Evolutionary conservation across 805 yeast genomes (phyloP).

Genomic region (Candida ovalis): DNA sequence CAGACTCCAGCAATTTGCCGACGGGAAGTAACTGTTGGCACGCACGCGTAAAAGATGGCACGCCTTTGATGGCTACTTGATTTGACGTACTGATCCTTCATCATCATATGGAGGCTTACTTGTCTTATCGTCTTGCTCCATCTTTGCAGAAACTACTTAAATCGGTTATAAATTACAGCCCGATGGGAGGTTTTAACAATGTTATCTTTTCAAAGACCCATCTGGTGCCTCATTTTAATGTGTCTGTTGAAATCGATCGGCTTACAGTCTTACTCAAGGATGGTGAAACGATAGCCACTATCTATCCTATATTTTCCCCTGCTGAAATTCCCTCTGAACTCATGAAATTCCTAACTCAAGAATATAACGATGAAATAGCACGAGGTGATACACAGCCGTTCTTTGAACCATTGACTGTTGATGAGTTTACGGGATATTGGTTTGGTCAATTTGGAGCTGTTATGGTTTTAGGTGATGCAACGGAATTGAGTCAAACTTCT

Average conservation of each 20-base stretch:
- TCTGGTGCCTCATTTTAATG: slow-evolving; percentile 28
- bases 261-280: slow-evolving; percentile 79
- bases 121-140: no score
- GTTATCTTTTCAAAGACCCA: slow-evolving; percentile 28
- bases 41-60: slow-evolving; percentile 1
- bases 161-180: neutral
- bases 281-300: slow-evolving; percentile 89
- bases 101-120: no score
- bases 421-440: slow-evolving; percentile 83
- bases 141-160: neutral
- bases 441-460: slow-evolving; percentile 79
- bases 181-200: slow-evolving; percentile 32
- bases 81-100: no score
- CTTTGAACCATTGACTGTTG: slow-evolving; percentile 71
- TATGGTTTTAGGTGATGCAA: slow-evolving; percentile 72
- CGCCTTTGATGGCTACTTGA: neutral
- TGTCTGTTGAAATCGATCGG: slow-evolving; percentile 43
- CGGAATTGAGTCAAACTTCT: slow-evolving; percentile 38
- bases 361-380: slow-evolving; percentile 87
- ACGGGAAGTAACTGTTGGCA: neutral
- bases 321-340: slow-evolving; percentile 74
- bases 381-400: slow-evolving; percentile 86
- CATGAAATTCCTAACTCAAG: slow-evolving; percentile 80
- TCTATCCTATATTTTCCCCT: slow-evolving; percentile 74
- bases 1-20: no score